phyloP scores from a whole-genome alignment of 306 rosid genomes.

The Dicorynia guianensis region DNA sequence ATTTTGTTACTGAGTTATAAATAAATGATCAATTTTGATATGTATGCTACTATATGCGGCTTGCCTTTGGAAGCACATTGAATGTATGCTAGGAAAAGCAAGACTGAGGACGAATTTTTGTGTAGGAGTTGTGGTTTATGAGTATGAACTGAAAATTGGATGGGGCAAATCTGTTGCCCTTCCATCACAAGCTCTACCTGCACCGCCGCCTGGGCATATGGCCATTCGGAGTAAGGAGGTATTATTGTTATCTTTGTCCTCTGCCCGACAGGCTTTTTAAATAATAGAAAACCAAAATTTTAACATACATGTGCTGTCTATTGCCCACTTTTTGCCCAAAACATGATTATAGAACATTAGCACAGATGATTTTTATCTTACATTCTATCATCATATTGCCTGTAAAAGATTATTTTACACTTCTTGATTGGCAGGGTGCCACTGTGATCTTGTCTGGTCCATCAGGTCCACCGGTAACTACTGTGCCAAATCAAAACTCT shows the following conservation, averaged over 20 bases:
- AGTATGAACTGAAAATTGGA: constrained; percentile 96
- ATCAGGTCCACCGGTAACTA: constrained; percentile 94
- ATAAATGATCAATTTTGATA: not conserved
- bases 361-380: constrained; percentile 24
- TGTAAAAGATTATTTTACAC: constrained; percentile 28
- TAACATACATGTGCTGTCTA: not conserved
- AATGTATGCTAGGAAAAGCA: constrained; percentile 28
- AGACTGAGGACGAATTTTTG: constrained; percentile 37
- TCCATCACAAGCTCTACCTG: constrained; percentile 98
- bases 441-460: constrained; percentile 97
- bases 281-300: not conserved
- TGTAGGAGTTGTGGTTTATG: constrained; percentile 99
- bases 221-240: constrained; percentile 99
- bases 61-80: constrained; percentile 11
- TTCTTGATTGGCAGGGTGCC: constrained; percentile 72
- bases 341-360: not conserved
- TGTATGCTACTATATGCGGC: not conserved
- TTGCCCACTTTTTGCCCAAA: not conserved
- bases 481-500: constrained; percentile 94
- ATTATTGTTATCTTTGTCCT: constrained; percentile 19
- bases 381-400: constrained; percentile 15
- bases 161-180: constrained; percentile 99
- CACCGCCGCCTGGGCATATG: constrained; percentile 99
- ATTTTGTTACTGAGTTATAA: not conserved
- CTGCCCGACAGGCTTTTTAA: not conserved